Base-by-base conservation (phyloP, 2,329 filamentous ascomycete species). In the Exophiala sp. region DNA sequence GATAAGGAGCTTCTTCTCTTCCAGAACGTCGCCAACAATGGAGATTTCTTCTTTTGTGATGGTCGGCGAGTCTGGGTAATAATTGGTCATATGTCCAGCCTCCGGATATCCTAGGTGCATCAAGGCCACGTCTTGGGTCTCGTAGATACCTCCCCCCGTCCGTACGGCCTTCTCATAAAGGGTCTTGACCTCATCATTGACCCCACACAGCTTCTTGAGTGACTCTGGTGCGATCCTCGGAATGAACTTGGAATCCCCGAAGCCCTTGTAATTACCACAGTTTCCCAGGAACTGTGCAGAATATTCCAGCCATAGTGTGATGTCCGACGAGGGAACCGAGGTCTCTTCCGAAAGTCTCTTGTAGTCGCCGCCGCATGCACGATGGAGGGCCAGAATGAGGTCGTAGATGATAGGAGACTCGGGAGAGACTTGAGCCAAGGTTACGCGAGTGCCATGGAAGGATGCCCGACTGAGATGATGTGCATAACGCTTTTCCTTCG, bases 181-280 rank as follows among this genome's bases (percentile, higher is more conserved):
- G 55, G 75, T 74, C 62, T 78, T 73, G 5, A 84, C 80, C 46
- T 84, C 79, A 2, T 79, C 69, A 0, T 69, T 70, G 13, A 78
- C 75, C 13, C 75, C 73, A 38, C 83, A 82, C 27, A 91, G 73
- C 53, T 82, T 77, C 43, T 79, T 76, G 52, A 90, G 77, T 3
- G 75, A 77, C 51, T 79, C 77, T 58, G 82, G 77, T 5, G 76
- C 73, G 62, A 85, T 80, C 59, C 86, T 77, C 1, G 87, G 87
- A 50, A 93, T 78, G 64, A 93, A 90, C 65, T 93, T 93, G 61
- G 83, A 80, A 68, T 93, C 86, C 37, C 88, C 88, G 62, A 90
- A 91, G 60, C 85, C 85, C 72, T 91, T 91, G 72, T 91, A 93
- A 68, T 93, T 93, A 56, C 88, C 86, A 55, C 76, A 77, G 64